A percentile compares a stretch with the other conserved stretches of the same genome.
These are phyloP conservation scores for Hyaloscypha hepaticicola DNA, from an alignment of 495 filamentous ascomycete genomes.

Conservation along the genomic window DNA sequence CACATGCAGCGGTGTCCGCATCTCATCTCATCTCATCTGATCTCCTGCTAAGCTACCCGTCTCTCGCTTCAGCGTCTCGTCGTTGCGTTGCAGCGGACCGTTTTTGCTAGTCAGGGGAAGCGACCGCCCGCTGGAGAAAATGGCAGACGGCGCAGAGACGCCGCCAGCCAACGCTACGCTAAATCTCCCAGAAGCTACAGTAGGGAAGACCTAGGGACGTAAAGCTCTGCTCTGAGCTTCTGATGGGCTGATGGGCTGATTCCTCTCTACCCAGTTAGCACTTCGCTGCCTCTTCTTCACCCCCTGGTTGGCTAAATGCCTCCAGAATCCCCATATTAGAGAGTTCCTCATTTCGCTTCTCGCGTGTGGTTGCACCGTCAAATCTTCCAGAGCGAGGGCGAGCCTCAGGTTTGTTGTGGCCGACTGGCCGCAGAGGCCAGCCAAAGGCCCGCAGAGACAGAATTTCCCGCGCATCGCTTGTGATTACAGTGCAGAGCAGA, in stretches of 20 bases:
- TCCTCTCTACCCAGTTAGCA: not conserved
- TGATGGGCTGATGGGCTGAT: not conserved
- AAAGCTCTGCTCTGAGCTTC: too few relatives aligned
- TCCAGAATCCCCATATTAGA: not conserved
- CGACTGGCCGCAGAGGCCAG: not conserved
- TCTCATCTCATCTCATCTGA: not conserved
- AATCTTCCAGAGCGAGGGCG: too few relatives aligned
- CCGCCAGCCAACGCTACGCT: not conserved
- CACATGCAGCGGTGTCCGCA: not conserved
- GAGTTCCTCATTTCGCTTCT: not conserved
- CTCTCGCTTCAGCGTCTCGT: not conserved
- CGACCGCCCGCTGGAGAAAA: not conserved
- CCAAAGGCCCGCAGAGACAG: not conserved
- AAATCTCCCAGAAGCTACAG: not conserved
- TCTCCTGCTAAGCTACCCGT: not conserved
- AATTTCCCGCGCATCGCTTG: not conserved
- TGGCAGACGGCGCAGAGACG: not conserved
- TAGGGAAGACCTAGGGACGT: not conserved
- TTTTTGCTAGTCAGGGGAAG: conserved; percentile 9
- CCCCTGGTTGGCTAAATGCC: not conserved
- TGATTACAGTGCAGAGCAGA: not conserved
- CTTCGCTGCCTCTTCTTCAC: not conserved
- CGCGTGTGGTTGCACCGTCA: not conserved
- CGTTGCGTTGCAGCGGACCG: not conserved
- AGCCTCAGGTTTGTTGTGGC: too few relatives aligned